A percentile compares a stretch with the other conserved stretches of the same genome.
phyloP scores from a whole-genome alignment of 2,329 filamentous ascomycete species.

The Escovopsis sp. region DNA sequence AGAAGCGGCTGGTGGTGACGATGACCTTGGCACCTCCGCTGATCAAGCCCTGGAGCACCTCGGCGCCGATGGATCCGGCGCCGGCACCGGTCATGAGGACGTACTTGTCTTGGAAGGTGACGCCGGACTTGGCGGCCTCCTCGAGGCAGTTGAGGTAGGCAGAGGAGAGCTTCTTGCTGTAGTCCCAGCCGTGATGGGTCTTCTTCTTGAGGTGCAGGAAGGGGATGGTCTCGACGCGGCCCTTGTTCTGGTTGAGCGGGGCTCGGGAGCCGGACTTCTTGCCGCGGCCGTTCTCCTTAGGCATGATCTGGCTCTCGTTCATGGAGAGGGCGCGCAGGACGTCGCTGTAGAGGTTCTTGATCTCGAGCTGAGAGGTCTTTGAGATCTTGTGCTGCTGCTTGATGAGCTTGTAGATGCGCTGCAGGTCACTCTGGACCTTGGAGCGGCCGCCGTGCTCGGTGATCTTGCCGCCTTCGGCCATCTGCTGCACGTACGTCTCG shows the following conservation, averaged over 20 bases:
- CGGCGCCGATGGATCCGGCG: conserved; percentile 92
- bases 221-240: conserved; percentile 92
- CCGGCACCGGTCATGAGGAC: conserved; percentile 97
- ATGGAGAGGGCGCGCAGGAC: conserved; percentile 88
- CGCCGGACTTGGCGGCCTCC: conserved; percentile 70
- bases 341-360: conserved; percentile 88
- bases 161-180: conserved; percentile 96
- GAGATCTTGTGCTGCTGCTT: conserved; percentile 96
- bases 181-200: conserved; percentile 89
- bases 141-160: conserved; percentile 86
- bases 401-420: conserved; percentile 94
- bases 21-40: conserved; percentile 94
- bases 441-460: conserved; percentile 97
- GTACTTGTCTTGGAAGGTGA: conserved; percentile 90
- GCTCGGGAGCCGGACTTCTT: conserved; percentile 37
- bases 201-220: conserved; percentile 96
- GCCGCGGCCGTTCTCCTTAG: conserved; percentile 62
- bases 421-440: conserved; percentile 92
- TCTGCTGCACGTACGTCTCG: conserved; percentile 95
- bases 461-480: conserved; percentile 97
- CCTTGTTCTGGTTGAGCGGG: conserved; percentile 48
- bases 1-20: conserved; percentile 93
- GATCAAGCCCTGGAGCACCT: conserved; percentile 89
- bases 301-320: conserved; percentile 96
- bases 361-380: conserved; percentile 90